Evolutionary conservation across 169 alveolate species (phyloP), one percentile per base, ranked within the genome.

Genomic region (Miamiensis avidus): DNA sequence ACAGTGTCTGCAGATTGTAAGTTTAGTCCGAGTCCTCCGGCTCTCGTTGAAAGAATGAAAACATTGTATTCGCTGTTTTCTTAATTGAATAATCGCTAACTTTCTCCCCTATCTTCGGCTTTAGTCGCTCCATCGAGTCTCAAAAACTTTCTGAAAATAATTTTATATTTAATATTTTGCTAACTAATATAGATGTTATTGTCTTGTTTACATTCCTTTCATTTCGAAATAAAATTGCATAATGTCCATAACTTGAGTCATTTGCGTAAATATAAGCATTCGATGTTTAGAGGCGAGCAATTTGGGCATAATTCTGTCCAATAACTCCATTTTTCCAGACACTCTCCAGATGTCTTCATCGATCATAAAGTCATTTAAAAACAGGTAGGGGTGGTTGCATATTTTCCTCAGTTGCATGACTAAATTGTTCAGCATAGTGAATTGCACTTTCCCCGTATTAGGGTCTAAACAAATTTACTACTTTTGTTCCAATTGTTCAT

Each of bases 1-100:
- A 99, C 99, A 16, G 99, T 97, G 83, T 98, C 99, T n/a, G 99
- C 99, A 1, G 99, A 97, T 82, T 99, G 96, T 29, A 99, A 95
- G 93, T 99, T 98, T 29, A 99, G 95, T 25, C 99, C 99, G n/a
- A 96, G 96, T 0, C 99, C 99, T 0, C 99, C 99, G 0, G 99
- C 99, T 84, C 99, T 96, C 1, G 99, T 98, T 64, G 99, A 96
- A 30, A 99, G 95, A 15, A 99, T 95, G 89, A 99, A 96, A n/a
- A 98, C 94, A 82, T 97, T 92, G 77, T 96, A 94, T n/a, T 93
- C 97, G 25, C 96, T 94, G 76, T 94, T 93, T 78, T 89, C 87
- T 83, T 78, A 84, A 83, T 93, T 96, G 93, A 96, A 97, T 85
- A 82, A 88, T 82, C 86, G 91, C 92, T 98, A 95, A 76, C 94